phyloP scores from a whole-genome alignment of 106 monocot genomes.

The Apostasia shenzhenica region DNA sequence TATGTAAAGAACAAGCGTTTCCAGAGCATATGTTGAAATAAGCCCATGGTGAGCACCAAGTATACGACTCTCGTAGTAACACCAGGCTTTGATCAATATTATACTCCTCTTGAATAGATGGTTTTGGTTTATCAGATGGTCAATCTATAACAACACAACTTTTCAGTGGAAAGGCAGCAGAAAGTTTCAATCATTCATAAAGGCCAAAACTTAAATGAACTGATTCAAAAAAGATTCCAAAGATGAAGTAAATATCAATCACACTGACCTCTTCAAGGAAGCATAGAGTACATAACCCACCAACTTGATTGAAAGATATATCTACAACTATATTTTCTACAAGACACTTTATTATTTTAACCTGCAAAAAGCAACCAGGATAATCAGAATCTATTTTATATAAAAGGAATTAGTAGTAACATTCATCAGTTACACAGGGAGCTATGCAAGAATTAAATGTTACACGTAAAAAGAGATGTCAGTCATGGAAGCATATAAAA shows the following conservation, averaged over 20 bases:
- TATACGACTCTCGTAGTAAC: slow-evolving; percentile 93
- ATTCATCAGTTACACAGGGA: background rate
- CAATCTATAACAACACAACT: slow-evolving; percentile 47
- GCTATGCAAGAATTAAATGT: background rate
- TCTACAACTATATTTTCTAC: slow-evolving; percentile 95
- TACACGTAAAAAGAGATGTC: background rate
- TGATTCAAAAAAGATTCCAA: background rate
- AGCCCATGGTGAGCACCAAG: slow-evolving; percentile 98
- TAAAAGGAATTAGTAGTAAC: background rate
- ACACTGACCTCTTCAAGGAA: slow-evolving; percentile 85
- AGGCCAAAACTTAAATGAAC: background rate
- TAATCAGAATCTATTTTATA: slow-evolving; percentile 1
- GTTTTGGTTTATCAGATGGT: slow-evolving; percentile 57
- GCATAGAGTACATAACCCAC: slow-evolving; percentile 91
- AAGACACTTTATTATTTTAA: slow-evolving; percentile 92
- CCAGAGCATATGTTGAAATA: slow-evolving; percentile 96
- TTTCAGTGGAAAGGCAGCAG: background rate
- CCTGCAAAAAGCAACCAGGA: slow-evolving; percentile 40
- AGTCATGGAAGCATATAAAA: background rate
- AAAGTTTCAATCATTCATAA: background rate
- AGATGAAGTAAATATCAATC: background rate
- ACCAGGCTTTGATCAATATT: slow-evolving; percentile 92
- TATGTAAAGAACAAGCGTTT: slow-evolving; percentile 92
- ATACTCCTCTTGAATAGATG: slow-evolving; percentile 96
- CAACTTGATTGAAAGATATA: slow-evolving; percentile 95